A percentile compares a stretch with the other conserved stretches of the same genome.
Conservation (phyloP, 768 basidiomycete genomes). For the Mycena epipterygia region DNA sequence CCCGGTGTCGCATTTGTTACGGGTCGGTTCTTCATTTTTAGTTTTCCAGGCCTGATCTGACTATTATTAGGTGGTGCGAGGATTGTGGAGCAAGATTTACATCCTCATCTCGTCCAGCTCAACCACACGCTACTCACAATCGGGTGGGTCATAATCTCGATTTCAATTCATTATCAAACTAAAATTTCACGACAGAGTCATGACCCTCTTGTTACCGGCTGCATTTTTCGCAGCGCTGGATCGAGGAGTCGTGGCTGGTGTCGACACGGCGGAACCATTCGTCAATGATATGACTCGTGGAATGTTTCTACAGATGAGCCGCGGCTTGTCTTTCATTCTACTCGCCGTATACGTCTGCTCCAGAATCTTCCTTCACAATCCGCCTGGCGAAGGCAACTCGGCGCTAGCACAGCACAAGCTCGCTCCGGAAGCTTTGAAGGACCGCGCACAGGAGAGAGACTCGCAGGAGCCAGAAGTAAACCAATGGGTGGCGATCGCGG, state of each 20-base stretch:
- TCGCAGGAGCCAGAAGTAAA: slow-evolving; percentile 68
- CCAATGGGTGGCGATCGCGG: slow-evolving; percentile 70
- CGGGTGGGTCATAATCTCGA: slow-evolving; percentile 58
- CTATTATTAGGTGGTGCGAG: slow-evolving; percentile 65
- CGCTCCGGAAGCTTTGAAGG: slow-evolving; percentile 59
- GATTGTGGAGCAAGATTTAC: slow-evolving; percentile 75
- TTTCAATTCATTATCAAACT: background rate
- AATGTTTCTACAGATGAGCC: slow-evolving; percentile 71
- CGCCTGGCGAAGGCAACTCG: slow-evolving; percentile 69
- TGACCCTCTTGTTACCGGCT: slow-evolving; percentile 74
- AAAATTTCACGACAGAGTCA: slow-evolving; percentile 56
- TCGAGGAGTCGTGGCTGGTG: slow-evolving; percentile 42
- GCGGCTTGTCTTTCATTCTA: slow-evolving; percentile 74
- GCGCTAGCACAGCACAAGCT: slow-evolving; percentile 55
- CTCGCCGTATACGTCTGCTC: slow-evolving; percentile 75
- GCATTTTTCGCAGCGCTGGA: slow-evolving; percentile 77
- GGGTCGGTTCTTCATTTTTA: slow-evolving; percentile 70
- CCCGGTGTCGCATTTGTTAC: slow-evolving; percentile 80
- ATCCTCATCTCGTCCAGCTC: slow-evolving; percentile 73
- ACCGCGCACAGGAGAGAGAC: slow-evolving; percentile 53
- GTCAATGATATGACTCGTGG: slow-evolving; percentile 60
- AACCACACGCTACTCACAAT: slow-evolving; percentile 79
- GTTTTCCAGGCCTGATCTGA: background rate
- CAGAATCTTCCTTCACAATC: slow-evolving; percentile 78
- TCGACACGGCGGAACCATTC: slow-evolving; percentile 39